phyloP scores from a whole-genome alignment of 2,329 filamentous ascomycete species.

The Blumeriella jaapii region DNA sequence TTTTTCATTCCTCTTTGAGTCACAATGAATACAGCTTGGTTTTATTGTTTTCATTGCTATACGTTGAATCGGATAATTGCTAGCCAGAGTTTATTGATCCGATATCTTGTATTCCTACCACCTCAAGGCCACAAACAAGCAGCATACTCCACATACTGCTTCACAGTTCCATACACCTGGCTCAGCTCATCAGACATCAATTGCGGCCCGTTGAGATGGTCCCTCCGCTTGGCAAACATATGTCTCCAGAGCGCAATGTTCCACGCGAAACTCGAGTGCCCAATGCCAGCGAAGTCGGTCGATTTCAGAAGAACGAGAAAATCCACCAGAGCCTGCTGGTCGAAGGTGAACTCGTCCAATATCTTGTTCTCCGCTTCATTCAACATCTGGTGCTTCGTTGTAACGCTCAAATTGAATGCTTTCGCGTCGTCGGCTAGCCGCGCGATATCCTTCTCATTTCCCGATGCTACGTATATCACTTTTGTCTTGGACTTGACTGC shows the following conservation, averaged over 20 bases:
- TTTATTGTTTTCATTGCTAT: no score
- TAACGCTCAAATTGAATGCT: conserved; percentile 29
- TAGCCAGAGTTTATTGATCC: no score
- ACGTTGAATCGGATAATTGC: no score
- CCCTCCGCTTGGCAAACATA: conserved; percentile 7
- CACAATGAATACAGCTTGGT: no score
- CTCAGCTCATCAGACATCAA: conserved; percentile 20
- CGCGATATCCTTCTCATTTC: conserved; percentile 28
- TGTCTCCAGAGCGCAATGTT: conserved; percentile 31
- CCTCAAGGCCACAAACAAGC: conserved; percentile 20
- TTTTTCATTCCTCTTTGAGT: no score
- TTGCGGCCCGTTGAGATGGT: conserved; percentile 15
- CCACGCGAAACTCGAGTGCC: conserved; percentile 36
- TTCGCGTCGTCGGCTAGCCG: conserved; percentile 29
- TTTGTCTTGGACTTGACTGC: conserved; percentile 20
- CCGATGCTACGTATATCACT: conserved; percentile 34
- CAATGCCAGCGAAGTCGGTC: conserved; percentile 32
- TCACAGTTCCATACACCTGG: conserved; percentile 15
- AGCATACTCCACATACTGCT: conserved; percentile 16
- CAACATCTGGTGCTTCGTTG: conserved; percentile 33
- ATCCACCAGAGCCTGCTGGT: conserved; percentile 38
- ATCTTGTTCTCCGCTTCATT: conserved; percentile 23
- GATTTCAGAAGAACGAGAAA: conserved; percentile 36
- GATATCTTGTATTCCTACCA: no score
- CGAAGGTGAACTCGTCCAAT: conserved; percentile 31